Evolutionary conservation across 2,329 filamentous ascomycete species (phyloP).

Genomic region (Amauroascus niger): DNA sequence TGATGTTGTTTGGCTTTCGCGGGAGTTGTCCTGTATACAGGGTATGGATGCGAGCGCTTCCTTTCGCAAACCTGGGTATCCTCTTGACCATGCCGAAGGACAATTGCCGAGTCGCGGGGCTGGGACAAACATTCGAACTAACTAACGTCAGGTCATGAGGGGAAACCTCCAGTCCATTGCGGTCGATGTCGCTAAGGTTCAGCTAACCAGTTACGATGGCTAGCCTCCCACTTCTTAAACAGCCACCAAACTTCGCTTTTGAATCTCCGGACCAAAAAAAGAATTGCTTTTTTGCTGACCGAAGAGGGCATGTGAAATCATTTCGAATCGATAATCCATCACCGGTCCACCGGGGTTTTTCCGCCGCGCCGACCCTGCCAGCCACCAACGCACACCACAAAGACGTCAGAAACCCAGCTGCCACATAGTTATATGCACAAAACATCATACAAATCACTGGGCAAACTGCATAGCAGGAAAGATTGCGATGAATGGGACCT

Average conservation of each 20-base stretch:
- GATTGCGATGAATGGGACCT: neutral
- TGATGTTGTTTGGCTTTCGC: neutral
- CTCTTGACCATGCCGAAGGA: neutral
- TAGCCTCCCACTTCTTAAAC: constrained; percentile 3
- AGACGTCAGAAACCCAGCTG: neutral
- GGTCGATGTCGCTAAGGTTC: constrained; percentile 2
- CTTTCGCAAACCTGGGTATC: neutral
- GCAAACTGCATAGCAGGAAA: neutral
- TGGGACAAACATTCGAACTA: neutral
- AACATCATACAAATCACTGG: too few species aligned
- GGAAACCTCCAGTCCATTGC: constrained; percentile 5
- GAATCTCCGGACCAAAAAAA: neutral
- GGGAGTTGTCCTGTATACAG: neutral
- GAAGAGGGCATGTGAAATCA: neutral
- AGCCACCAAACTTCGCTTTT: constrained; percentile 1
- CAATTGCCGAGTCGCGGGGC: neutral
- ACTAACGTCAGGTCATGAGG: neutral
- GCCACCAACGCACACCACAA: neutral
- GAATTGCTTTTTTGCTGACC: neutral
- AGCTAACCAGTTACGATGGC: neutral
- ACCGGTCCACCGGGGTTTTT: neutral
- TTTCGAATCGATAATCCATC: neutral
- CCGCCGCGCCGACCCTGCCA: neutral
- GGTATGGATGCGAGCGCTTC: neutral
- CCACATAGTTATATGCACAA: too few species aligned